These are phyloP conservation scores for Rhizophora apiculata DNA, from an alignment of 345 rosid species.

Conservation along the genomic window DNA sequence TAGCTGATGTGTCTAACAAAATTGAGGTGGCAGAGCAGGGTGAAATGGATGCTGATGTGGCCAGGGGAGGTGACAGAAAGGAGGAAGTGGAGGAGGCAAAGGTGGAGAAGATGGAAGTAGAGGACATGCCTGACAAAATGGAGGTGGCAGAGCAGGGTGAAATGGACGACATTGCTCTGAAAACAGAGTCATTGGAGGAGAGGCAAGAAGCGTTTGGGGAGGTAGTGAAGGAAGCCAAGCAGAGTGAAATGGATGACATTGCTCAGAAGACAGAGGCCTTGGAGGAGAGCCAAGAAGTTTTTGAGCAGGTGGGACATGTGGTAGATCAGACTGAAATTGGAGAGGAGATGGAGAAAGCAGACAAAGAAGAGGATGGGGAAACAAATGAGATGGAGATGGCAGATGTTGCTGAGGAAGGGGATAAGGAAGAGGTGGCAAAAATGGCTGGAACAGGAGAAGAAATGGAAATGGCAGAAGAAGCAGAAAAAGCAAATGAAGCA, in stretches of 20 bases:
- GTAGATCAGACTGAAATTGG: constrained; percentile 1
- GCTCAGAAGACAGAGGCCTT: constrained; percentile 6
- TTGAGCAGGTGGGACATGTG: neutral
- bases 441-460: constrained; percentile 14
- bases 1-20: neutral
- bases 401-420: constrained; percentile 32
- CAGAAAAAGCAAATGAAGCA: constrained; percentile 12
- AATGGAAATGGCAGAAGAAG: constrained; percentile 2
- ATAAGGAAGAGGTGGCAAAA: constrained; percentile 27
- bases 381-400: constrained; percentile 20
- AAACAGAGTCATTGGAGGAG: constrained; percentile 5
- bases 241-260: neutral
- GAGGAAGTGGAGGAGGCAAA: constrained; percentile 25
- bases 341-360: neutral
- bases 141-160: neutral
- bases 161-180: neutral
- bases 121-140: neutral
- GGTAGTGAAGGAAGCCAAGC: neutral
- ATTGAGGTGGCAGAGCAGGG: neutral
- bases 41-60: neutral
- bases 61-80: constrained; percentile 25
- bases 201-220: neutral
- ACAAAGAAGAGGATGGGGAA: constrained; percentile 24
- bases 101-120: neutral
- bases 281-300: neutral